phyloP scores from a whole-genome alignment of 2,329 filamentous ascomycete genomes.

The Hymenoscyphus scutula region DNA sequence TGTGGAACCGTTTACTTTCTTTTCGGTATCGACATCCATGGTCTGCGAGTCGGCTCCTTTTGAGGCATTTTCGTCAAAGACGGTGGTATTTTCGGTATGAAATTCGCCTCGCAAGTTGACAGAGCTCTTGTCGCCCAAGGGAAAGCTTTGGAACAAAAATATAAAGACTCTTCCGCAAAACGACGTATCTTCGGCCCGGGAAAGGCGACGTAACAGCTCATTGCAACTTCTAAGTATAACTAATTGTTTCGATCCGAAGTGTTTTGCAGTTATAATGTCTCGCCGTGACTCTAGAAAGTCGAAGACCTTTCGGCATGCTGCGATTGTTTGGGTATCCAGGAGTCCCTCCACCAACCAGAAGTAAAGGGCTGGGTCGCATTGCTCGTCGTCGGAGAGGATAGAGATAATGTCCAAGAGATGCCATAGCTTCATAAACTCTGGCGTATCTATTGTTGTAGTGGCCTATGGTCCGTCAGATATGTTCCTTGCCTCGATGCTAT shows the following conservation, averaged over 20 bases:
- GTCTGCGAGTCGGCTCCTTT: slow-evolving; percentile 44
- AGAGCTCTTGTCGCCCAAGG: slow-evolving; percentile 92
- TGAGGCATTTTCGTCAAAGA: slow-evolving; percentile 61
- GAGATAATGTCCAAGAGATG: slow-evolving; percentile 91
- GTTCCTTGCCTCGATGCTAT: slow-evolving; percentile 29
- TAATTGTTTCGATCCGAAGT: slow-evolving; percentile 80
- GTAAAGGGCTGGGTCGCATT: slow-evolving; percentile 73
- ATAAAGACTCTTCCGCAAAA: slow-evolving; percentile 98
- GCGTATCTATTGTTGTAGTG: slow-evolving; percentile 70
- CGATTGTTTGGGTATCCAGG: slow-evolving; percentile 91
- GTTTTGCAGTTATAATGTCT: slow-evolving; percentile 77
- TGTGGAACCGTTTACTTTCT: slow-evolving; percentile 28
- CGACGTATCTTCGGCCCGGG: slow-evolving; percentile 93
- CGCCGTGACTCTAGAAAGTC: slow-evolving; percentile 92
- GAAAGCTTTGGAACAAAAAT: slow-evolving; percentile 97
- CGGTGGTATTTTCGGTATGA: slow-evolving; percentile 90
- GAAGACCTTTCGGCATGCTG: slow-evolving; percentile 87
- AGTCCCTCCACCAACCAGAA: slow-evolving; percentile 94
- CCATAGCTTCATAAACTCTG: slow-evolving; percentile 82
- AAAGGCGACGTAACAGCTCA: slow-evolving; percentile 86
- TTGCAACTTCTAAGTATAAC: slow-evolving; percentile 94
- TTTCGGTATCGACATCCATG: slow-evolving; percentile 66
- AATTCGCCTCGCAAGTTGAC: slow-evolving; percentile 96
- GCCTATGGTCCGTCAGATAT: slow-evolving; percentile 53
- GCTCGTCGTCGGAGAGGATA: slow-evolving; percentile 78